Evolutionary conservation across 495 filamentous ascomycete genomes (phyloP).

Genomic region (Tetracladium setigerum): DNA sequence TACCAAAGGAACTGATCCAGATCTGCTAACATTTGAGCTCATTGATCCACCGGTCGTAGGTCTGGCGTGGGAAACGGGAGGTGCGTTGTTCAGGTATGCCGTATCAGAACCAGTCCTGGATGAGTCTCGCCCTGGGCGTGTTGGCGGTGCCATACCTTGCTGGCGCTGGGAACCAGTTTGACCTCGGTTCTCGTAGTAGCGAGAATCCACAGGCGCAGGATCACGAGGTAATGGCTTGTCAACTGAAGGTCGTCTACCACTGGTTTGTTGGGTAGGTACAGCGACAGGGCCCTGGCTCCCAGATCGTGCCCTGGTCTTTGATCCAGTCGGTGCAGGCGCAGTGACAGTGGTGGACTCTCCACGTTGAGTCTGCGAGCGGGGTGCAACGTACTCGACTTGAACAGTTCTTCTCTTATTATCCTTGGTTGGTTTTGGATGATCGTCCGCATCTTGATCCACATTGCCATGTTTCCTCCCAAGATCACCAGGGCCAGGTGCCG

Average conservation of each 20-base stretch:
- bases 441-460: conserved; percentile 58
- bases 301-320: conserved; percentile 26
- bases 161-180: conserved; percentile 40
- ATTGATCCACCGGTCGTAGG: conserved; percentile 81
- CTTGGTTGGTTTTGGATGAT: conserved; percentile 54
- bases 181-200: conserved; percentile 33
- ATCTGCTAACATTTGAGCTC: conserved; percentile 52
- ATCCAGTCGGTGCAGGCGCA: conserved; percentile 12
- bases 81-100: conserved; percentile 32
- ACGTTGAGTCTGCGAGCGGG: conserved; percentile 69
- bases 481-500: conserved; percentile 51
- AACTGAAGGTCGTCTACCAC: conserved; percentile 25
- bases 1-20: conserved; percentile 50
- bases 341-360: conserved; percentile 37
- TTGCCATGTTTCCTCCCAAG: conserved; percentile 68
- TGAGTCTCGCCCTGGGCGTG: conserved; percentile 46
- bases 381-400: conserved; percentile 96
- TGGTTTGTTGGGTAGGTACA: conserved; percentile 14
- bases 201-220: conserved; percentile 27
- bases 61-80: conserved; percentile 42
- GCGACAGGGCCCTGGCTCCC: conserved; percentile 25
- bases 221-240: conserved; percentile 49
- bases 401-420: conserved; percentile 92
- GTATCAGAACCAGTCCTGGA: conserved; percentile 41
- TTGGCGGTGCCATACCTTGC: conserved; percentile 37